Conservation (phyloP, 768 basidiomycete genomes). For the Harrya chromipes region DNA sequence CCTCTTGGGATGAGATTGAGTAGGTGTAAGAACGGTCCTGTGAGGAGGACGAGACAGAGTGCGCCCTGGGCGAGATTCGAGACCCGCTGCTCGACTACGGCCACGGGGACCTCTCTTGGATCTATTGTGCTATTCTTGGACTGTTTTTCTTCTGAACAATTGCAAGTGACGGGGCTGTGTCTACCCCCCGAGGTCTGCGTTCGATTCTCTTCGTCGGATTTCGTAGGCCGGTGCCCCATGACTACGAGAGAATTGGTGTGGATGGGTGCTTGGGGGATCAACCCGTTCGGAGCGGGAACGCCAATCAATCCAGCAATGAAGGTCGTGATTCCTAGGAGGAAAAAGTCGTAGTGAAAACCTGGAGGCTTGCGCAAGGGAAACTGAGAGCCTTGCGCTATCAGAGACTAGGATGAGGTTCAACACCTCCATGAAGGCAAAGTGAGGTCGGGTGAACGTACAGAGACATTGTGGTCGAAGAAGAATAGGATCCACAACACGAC, state of each 20-base stretch:
- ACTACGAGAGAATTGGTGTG: constrained; percentile 82
- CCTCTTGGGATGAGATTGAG: constrained; percentile 78
- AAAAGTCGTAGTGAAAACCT: constrained; percentile 86
- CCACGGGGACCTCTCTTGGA: constrained; percentile 53
- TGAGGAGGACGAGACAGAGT: constrained; percentile 75
- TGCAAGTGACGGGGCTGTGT: constrained; percentile 25
- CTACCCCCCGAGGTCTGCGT: constrained; percentile 30
- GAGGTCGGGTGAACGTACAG: constrained; percentile 42
- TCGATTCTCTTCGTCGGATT: constrained; percentile 38
- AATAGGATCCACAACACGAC: constrained; percentile 89
- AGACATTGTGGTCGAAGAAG: constrained; percentile 95
- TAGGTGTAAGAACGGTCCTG: constrained; percentile 78
- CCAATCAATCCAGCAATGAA: constrained; percentile 87
- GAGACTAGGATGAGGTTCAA: constrained; percentile 47
- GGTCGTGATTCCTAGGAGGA: constrained; percentile 86
- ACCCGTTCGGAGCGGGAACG: constrained; percentile 81
- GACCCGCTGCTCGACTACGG: constrained; percentile 89
- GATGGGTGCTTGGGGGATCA: constrained; percentile 89
- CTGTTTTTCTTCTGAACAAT: constrained; percentile 24
- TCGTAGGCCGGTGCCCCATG: constrained; percentile 47
- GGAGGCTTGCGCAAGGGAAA: constrained; percentile 92
- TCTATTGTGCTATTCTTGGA: constrained; percentile 5
- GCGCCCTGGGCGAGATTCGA: constrained; percentile 86
- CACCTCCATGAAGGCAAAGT: neutral
- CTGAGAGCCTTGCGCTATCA: constrained; percentile 88